A percentile compares a stretch with the other conserved stretches of the same genome.
phyloP scores from a whole-genome alignment of 108 stramenopile genomes.

The Skeletonema tropicum region DNA sequence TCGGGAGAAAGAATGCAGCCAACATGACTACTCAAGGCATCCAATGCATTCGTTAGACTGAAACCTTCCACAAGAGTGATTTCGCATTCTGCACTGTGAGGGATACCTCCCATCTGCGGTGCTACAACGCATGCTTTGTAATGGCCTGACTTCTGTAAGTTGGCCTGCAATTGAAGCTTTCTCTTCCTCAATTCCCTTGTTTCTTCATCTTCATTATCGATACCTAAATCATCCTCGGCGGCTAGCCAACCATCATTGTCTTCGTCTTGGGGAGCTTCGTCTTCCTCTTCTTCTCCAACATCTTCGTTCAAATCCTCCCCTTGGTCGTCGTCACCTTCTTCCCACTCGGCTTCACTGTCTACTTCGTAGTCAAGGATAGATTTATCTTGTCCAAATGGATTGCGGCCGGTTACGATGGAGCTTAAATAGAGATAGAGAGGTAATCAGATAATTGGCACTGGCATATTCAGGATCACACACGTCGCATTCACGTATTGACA shows the following conservation, averaged over 20 bases:
- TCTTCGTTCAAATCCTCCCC: slow-evolving; percentile 80
- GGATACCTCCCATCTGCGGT: slow-evolving; percentile 58
- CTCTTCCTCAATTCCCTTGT: slow-evolving; percentile 67
- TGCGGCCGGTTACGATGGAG: slow-evolving; percentile 67
- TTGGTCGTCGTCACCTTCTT: slow-evolving; percentile 87
- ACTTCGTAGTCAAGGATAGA: slow-evolving; percentile 79
- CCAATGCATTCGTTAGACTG: slow-evolving; percentile 31
- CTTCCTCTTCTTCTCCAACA: slow-evolving; percentile 70
- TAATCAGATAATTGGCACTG: not conserved
- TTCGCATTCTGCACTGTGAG: slow-evolving; percentile 35
- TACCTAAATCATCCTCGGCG: slow-evolving; percentile 72
- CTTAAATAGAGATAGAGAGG: slow-evolving; percentile 25
- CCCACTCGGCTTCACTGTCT: slow-evolving; percentile 94
- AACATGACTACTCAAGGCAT: slow-evolving; percentile 20
- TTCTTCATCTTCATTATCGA: slow-evolving; percentile 74
- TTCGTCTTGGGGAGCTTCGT: slow-evolving; percentile 52
- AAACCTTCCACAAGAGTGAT: slow-evolving; percentile 33
- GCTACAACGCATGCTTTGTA: slow-evolving; percentile 63
- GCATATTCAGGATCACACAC: not conserved
- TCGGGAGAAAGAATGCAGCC: slow-evolving; percentile 35
- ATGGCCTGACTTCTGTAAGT: slow-evolving; percentile 9
- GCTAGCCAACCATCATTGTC: slow-evolving; percentile 84
- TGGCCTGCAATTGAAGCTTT: slow-evolving; percentile 52
- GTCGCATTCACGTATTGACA: not conserved
- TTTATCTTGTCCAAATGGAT: slow-evolving; percentile 77